Evolutionary conservation across 2,329 filamentous ascomycete species (phyloP), one percentile per base, ranked within the genome.

Genomic region (Aspergillus tanneri): DNA sequence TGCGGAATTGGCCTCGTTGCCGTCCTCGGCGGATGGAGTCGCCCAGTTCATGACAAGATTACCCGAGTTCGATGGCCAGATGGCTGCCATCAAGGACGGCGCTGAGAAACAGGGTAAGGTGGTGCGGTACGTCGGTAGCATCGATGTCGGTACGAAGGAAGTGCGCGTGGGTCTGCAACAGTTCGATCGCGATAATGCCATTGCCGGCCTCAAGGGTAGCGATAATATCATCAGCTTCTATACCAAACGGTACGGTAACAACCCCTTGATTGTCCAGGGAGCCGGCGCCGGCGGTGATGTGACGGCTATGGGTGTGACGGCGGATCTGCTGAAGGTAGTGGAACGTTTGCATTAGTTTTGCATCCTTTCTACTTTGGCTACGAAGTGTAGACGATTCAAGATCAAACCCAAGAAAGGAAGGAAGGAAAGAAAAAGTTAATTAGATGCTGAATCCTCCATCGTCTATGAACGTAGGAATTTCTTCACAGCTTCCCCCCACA

Each of bases 201-300:
- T 99, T 73, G 93, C 93, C 11, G 87, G 88, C 39, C 79, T 99
- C 49, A 95, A 96, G 80, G 93, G 93, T 27, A 97, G 91, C 70
- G 93, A 97, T 69, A 99, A 99, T 77, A 95, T 99, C 68, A 96
- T 99, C 67, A 95, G 86, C 77, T 96, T 99, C 78, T 95, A 96
- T 74, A 99, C 93, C 5, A 87, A 95, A 78, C 82, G 93, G 62
- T 99, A 99, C 67, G 90, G 90, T 49, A 81, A 78, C 66, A 95
- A 92, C 72, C 91, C 93, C 35, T 77, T 99, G 54, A 96, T 96
- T 66, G 83, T 99, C 55, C 92, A 97, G 75, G 93, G 93, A 50
- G 90, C 90, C 27, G 93, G 91, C 52, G 93, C 93, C 21, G 93
- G 93, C 60, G 91, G 88, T 56, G 91, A 96, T 36, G 90, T 97